Evolutionary conservation across 2,329 filamentous ascomycete species (phyloP).

Genomic region (Ophiostoma novo-ulmi): DNA sequence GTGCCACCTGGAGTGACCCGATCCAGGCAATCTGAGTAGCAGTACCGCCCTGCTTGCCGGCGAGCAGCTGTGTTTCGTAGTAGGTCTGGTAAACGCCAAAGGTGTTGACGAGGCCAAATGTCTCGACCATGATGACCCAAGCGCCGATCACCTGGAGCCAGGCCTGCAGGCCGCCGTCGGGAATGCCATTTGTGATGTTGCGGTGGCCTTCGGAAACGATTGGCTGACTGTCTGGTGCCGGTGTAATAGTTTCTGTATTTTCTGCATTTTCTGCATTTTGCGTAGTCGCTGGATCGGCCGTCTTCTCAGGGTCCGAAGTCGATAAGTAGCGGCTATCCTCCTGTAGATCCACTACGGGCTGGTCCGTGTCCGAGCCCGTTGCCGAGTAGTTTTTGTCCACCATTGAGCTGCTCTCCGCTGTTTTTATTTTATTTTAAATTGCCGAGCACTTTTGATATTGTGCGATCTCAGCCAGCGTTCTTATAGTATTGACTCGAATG

Average conservation of each 20-base stretch:
- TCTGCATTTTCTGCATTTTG: neutral
- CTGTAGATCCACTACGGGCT: neutral
- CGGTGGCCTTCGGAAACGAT: conserved; percentile 33
- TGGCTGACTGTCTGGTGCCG: neutral
- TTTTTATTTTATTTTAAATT: no score
- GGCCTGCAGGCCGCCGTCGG: conserved; percentile 22
- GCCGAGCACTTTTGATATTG: no score
- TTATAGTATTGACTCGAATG: no score
- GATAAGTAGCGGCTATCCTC: neutral
- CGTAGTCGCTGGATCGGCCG: neutral
- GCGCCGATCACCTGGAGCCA: conserved; percentile 25
- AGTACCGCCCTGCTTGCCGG: conserved; percentile 1
- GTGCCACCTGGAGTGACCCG: conserved; percentile 44
- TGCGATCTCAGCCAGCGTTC: no score
- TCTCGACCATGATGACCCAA: conserved; percentile 24
- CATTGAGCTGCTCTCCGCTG: neutral
- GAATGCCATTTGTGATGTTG: conserved; percentile 40
- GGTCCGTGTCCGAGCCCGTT: conserved; percentile 7
- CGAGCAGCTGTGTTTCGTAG: conserved; percentile 19
- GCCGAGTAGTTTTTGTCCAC: neutral
- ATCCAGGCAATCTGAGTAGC: conserved; percentile 40
- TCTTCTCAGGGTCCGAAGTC: neutral
- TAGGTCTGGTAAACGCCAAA: conserved; percentile 21
- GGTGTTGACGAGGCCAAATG: conserved; percentile 21
- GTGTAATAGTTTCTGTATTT: neutral